A percentile compares a stretch with the other conserved stretches of the same genome.
These are phyloP conservation scores for Rhododendron mucronatum DNA, from an alignment of 148 eudicot genomes.

Conservation along the genomic window DNA sequence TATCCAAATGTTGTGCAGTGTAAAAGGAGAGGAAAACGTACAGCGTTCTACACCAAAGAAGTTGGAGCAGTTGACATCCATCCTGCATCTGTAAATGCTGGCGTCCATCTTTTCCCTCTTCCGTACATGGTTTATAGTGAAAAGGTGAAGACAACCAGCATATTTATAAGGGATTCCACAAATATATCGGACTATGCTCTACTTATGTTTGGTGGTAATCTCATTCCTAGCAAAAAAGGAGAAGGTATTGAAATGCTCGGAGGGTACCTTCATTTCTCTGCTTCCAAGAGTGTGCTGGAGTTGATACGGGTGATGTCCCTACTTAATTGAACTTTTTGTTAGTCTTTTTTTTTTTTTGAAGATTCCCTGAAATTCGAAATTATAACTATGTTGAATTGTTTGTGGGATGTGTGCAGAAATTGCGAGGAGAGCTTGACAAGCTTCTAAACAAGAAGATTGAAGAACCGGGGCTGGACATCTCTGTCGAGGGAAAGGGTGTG, in stretches of 20 bases:
- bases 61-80: constrained; percentile 93
- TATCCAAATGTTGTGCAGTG: constrained; percentile 98
- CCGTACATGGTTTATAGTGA: constrained; percentile 96
- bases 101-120: constrained; percentile 77
- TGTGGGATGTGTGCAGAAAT: constrained; percentile 47
- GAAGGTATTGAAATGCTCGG: constrained; percentile 98
- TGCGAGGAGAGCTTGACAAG: constrained; percentile 89
- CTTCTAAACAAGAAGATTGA: constrained; percentile 82
- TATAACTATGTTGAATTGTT: neutral
- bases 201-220: constrained; percentile 95
- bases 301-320: constrained; percentile 57
- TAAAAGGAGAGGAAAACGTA: constrained; percentile 87
- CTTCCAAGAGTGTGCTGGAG: constrained; percentile 80
- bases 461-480: constrained; percentile 74
- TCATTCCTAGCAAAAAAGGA: constrained; percentile 73
- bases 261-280: constrained; percentile 94
- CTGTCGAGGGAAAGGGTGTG: constrained; percentile 76
- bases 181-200: constrained; percentile 94
- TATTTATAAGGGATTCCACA: constrained; percentile 80
- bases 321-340: neutral
- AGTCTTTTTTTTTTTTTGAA: neutral
- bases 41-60: constrained; percentile 88
- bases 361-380: neutral
- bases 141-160: constrained; percentile 81
- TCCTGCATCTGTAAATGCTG: constrained; percentile 90